These are phyloP conservation scores for Fusarium redolens DNA, from an alignment of 2,329 filamentous ascomycete genomes.

Conservation along the genomic window DNA sequence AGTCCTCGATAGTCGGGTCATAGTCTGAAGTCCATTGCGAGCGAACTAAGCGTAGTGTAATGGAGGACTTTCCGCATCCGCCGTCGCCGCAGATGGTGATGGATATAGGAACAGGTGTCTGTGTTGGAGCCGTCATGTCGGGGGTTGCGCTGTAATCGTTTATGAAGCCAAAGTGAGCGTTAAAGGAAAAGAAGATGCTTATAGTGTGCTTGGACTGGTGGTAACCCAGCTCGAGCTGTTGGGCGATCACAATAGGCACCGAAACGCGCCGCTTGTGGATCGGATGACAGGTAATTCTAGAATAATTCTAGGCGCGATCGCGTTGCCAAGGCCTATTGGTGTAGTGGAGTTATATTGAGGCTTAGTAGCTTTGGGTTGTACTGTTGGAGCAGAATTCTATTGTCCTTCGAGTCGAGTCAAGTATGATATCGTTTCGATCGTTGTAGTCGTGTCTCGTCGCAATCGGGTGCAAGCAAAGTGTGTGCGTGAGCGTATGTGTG, in stretches of 20 bases:
- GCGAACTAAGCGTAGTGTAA: slow-evolving; percentile 83
- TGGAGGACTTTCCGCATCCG: slow-evolving; percentile 86
- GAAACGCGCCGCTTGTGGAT: slow-evolving; percentile 30
- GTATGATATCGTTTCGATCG: slow-evolving; percentile 26
- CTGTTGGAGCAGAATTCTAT: neutral
- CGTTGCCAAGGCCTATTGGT: slow-evolving; percentile 10
- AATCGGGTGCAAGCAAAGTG: slow-evolving; percentile 4
- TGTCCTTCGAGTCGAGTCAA: neutral
- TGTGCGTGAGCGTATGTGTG: neutral
- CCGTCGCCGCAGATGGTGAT: slow-evolving; percentile 91
- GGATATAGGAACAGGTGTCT: slow-evolving; percentile 66
- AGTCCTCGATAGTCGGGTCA: slow-evolving; percentile 85
- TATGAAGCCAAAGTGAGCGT: neutral
- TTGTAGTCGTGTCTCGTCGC: slow-evolving; percentile 24
- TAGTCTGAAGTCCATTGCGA: slow-evolving; percentile 88
- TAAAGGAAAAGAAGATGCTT: neutral
- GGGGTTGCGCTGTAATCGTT: neutral
- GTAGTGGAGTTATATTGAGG: neutral
- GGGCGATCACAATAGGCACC: slow-evolving; percentile 17
- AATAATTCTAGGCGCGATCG: slow-evolving; percentile 24
- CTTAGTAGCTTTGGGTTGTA: neutral
- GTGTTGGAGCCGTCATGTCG: slow-evolving; percentile 37
- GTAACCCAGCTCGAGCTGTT: slow-evolving; percentile 14
- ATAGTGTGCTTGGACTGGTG: neutral
- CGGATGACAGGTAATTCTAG: slow-evolving; percentile 21